Evolutionary conservation across 345 rosid species (phyloP).

Genomic region (Lepidium africanum): DNA sequence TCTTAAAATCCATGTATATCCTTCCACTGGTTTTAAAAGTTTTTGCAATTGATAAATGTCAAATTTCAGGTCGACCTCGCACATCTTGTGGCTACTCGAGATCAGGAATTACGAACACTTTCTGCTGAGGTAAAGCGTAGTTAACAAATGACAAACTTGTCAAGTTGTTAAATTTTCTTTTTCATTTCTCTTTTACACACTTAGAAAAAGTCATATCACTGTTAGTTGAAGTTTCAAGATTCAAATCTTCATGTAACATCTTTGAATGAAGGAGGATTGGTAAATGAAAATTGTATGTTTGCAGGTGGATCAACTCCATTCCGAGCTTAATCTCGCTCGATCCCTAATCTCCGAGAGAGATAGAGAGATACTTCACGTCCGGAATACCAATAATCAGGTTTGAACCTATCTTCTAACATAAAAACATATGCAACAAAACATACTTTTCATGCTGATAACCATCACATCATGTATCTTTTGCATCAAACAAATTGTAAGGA

Average conservation of each 20-base stretch:
- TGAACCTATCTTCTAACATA: background rate
- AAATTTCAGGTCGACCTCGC: conserved; percentile 86
- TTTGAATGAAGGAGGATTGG: background rate
- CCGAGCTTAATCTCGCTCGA: conserved; percentile 83
- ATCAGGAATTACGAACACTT: conserved; percentile 86
- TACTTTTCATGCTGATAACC: background rate
- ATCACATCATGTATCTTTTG: background rate
- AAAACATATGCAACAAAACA: background rate
- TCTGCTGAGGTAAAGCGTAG: conserved; percentile 73
- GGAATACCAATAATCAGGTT: conserved; percentile 82
- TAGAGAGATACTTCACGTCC: conserved; percentile 72
- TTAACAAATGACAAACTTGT: conserved; percentile 11
- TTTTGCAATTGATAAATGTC: conserved; percentile 1
- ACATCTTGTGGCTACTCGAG: conserved; percentile 88
- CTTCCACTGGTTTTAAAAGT: background rate
- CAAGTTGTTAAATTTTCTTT: background rate
- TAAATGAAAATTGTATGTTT: background rate
- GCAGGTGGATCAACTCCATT: conserved; percentile 91
- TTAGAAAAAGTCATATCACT: background rate
- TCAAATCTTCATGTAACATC: background rate
- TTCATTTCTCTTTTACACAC: background rate
- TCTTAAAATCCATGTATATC: background rate
- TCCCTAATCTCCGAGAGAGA: conserved; percentile 87
- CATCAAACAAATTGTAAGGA: background rate
- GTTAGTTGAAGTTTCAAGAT: background rate